Conservation (phyloP, 345 rosid genomes). For the Carallia brachiata region DNA sequence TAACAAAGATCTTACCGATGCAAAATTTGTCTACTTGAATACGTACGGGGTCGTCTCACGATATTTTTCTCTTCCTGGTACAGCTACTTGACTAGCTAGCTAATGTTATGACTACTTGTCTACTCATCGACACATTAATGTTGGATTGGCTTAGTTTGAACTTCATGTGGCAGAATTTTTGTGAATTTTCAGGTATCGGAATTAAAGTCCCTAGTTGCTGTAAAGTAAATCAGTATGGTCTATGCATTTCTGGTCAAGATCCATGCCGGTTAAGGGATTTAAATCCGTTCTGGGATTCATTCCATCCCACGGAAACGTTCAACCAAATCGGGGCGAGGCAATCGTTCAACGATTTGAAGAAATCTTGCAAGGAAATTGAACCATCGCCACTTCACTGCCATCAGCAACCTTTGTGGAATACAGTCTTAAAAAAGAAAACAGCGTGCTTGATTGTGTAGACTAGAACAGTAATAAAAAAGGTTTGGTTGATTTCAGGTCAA, state of each 20-base stretch:
- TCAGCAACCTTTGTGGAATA: neutral
- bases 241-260: neutral
- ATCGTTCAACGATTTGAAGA: neutral
- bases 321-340: neutral
- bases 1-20: constrained; percentile 5
- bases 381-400: neutral
- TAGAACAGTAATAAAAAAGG: no score
- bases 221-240: neutral
- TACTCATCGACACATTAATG: no score
- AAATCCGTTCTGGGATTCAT: constrained; percentile 17
- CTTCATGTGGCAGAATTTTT: neutral
- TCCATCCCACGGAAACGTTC: constrained; percentile 13
- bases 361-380: neutral
- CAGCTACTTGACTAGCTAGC: no score
- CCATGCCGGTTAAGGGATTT: neutral
- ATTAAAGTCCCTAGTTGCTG: constrained; percentile 8
- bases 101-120: no score
- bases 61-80: no score
- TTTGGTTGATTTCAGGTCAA: no score
- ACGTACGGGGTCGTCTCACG: neutral
- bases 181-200: neutral
- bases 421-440: neutral
- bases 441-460: no score
- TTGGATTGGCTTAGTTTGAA: no score
- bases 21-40: constrained; percentile 8